Evolutionary conservation across 176 grass and related monocot genomes (phyloP).

Genomic region (Cocos nucifera): DNA sequence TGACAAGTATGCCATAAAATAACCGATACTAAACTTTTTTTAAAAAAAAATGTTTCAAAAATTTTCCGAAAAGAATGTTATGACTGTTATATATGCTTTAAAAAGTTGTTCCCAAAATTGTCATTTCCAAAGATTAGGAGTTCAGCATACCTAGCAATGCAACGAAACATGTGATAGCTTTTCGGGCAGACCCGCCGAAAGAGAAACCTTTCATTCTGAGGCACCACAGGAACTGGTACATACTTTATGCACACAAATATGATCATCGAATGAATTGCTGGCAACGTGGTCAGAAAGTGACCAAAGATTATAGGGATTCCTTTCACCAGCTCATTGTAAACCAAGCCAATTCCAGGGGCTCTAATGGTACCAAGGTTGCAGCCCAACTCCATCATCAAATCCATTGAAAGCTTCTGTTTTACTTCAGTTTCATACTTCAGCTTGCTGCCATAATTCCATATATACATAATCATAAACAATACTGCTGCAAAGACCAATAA

Average conservation of each 20-base stretch:
- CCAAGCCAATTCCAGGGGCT: conserved; percentile 89
- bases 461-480: conserved; percentile 72
- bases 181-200: conserved; percentile 88
- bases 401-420: conserved; percentile 87
- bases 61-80: background rate
- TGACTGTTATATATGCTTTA: background rate
- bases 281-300: conserved; percentile 88
- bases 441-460: conserved; percentile 98
- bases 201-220: conserved; percentile 93
- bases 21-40: too few relatives aligned
- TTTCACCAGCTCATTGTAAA: conserved; percentile 92
- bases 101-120: background rate
- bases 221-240: conserved; percentile 85
- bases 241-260: conserved; percentile 99
- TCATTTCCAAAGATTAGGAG: conserved; percentile 1
- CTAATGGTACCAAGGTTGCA: conserved; percentile 89
- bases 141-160: conserved; percentile 68
- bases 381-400: conserved; percentile 69
- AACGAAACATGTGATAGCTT: conserved; percentile 92
- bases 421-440: conserved; percentile 97
- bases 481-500: conserved; percentile 74
- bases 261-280: conserved; percentile 91
- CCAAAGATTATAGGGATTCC: conserved; percentile 93
- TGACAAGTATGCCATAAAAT: too few relatives aligned
- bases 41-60: too few relatives aligned